phyloP scores from a whole-genome alignment of 768 basidiomycete genomes.

The Lanmaoa rubissima region DNA sequence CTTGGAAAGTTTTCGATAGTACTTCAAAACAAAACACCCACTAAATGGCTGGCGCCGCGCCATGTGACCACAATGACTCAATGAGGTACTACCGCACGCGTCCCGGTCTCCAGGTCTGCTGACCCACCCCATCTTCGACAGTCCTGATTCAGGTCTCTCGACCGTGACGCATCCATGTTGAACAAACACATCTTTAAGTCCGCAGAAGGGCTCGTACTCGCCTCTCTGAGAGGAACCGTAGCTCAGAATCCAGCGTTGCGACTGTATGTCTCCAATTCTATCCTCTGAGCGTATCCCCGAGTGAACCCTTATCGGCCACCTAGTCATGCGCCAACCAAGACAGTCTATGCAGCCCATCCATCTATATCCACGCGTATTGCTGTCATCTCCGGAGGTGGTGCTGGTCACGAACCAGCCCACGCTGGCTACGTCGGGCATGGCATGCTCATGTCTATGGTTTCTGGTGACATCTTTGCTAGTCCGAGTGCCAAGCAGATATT shows the following conservation, averaged over 20 bases:
- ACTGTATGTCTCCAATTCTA: slow-evolving; percentile 32
- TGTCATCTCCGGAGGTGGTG: slow-evolving; percentile 49
- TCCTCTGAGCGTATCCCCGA: not conserved
- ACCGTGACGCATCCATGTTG: not conserved
- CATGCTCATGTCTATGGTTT: slow-evolving; percentile 53
- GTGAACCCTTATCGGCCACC: not conserved
- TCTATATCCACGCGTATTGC: slow-evolving; percentile 32
- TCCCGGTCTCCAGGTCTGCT: too few species aligned
- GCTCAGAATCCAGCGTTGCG: slow-evolving; percentile 39
- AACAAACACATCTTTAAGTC: slow-evolving; percentile 12
- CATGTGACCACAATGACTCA: too few species aligned
- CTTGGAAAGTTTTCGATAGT: too few species aligned
- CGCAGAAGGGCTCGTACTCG: slow-evolving; percentile 42
- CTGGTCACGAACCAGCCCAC: slow-evolving; percentile 62
- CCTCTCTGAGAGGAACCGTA: slow-evolving; percentile 42
- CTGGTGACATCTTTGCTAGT: slow-evolving; percentile 62
- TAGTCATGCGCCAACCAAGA: slow-evolving; percentile 39
- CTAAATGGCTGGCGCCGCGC: too few species aligned
- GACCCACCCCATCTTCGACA: too few species aligned
- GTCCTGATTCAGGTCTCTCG: not conserved
- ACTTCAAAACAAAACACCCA: too few species aligned
- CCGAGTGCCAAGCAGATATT: slow-evolving; percentile 59
- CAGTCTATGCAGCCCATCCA: slow-evolving; percentile 32
- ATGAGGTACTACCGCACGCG: too few species aligned
- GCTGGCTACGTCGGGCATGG: slow-evolving; percentile 57